Percentiles rank a stretch among this genome's conserved stretches.
Conservation (phyloP, 1,284 basidiomycete genomes). For the Ceraceosorus bombacis region DNA sequence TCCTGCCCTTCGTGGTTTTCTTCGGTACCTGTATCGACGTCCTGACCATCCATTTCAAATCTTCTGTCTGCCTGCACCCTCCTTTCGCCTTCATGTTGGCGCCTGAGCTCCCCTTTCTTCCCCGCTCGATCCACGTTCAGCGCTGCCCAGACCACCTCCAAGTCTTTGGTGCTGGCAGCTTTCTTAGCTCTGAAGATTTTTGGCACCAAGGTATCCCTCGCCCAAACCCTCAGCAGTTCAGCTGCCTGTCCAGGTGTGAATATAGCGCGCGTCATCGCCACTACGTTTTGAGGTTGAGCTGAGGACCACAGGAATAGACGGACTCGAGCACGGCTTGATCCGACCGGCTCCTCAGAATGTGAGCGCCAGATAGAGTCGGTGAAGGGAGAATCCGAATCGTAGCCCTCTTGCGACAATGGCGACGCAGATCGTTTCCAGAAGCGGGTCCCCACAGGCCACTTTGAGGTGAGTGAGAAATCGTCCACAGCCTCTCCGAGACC, state of each 20-base stretch:
- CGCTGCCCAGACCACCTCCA: constrained; percentile 64
- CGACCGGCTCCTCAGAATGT: neutral
- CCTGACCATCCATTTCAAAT: constrained; percentile 12
- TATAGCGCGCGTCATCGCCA: constrained; percentile 50
- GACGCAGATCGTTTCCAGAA: neutral
- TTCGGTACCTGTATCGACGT: constrained; percentile 5
- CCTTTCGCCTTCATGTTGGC: constrained; percentile 7
- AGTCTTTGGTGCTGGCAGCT: constrained; percentile 58
- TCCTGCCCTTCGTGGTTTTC: neutral
- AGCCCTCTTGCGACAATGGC: neutral
- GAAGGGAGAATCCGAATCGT: neutral
- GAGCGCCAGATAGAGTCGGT: constrained; percentile 1
- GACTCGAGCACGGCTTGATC: constrained; percentile 55
- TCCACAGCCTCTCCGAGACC: neutral
- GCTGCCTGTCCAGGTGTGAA: constrained; percentile 44
- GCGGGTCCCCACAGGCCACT: neutral
- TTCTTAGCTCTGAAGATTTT: constrained; percentile 14
- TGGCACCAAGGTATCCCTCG: constrained; percentile 62
- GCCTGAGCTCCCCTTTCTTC: neutral
- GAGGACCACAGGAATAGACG: constrained; percentile 82
- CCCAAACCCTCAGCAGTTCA: constrained; percentile 64
- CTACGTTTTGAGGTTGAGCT: constrained; percentile 70
- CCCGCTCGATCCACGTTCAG: constrained; percentile 40
- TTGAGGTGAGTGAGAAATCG: neutral
- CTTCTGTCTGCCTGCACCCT: constrained; percentile 20